Conservation (phyloP, 345 rosid species). For the Dovyalis caffra region DNA sequence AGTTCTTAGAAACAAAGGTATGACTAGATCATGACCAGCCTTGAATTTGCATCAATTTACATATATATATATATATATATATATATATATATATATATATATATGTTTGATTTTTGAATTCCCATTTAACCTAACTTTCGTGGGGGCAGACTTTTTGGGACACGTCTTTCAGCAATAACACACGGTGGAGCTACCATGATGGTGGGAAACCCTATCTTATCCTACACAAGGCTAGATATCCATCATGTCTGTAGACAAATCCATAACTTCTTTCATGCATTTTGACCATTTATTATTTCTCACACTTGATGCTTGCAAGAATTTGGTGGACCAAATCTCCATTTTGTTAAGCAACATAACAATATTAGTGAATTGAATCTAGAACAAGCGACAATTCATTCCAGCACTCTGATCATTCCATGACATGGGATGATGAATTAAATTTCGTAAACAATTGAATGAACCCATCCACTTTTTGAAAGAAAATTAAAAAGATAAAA, state of each 20-base stretch:
- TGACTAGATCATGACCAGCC: neutral
- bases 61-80: no score
- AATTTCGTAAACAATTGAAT: no score
- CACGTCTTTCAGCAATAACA: neutral
- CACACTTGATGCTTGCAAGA: neutral
- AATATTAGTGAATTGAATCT: conserved; percentile 16
- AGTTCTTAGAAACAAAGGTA: neutral
- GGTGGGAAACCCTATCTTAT: conserved; percentile 22
- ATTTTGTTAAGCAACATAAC: neutral
- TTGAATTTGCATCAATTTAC: neutral
- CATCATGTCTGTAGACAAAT: conserved; percentile 17
- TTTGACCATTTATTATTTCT: conserved; percentile 12
- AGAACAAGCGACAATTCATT: neutral
- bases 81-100: no score
- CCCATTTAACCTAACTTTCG: conserved; percentile 5
- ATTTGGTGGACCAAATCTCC: conserved; percentile 17
- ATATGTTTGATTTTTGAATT: neutral
- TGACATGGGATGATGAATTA: neutral
- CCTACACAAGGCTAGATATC: neutral
- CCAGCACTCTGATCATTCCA: neutral
- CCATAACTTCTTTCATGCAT: neutral
- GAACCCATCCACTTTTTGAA: no score
- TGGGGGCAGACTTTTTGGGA: conserved; percentile 4
- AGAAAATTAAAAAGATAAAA: neutral
- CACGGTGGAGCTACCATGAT: conserved; percentile 1